phyloP scores from a whole-genome alignment of 805 yeast species.

The Naumovozyma castellii region DNA sequence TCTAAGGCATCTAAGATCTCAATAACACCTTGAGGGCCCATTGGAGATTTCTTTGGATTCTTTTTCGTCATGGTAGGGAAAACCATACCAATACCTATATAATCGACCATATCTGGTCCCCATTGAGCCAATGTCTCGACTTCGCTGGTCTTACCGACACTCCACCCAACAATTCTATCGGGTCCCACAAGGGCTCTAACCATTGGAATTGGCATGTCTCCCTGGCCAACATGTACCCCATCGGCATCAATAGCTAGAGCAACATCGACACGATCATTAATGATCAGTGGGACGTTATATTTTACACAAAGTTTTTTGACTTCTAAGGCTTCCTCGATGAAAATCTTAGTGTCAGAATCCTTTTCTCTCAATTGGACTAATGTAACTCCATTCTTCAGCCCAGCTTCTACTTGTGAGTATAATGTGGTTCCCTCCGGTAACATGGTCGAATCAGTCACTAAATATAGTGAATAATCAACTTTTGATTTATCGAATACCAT shows the following conservation, averaged over 20 bases:
- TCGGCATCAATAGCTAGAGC: slow-evolving; percentile 86
- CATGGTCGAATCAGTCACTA: slow-evolving; percentile 75
- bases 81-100: slow-evolving; percentile 77
- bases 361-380: slow-evolving; percentile 81
- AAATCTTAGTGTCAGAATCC: slow-evolving; percentile 53
- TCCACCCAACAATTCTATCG: slow-evolving; percentile 69
- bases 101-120: slow-evolving; percentile 45
- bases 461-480: slow-evolving; percentile 47
- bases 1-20: slow-evolving; percentile 41
- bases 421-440: slow-evolving; percentile 52
- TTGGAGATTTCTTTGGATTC: slow-evolving; percentile 41
- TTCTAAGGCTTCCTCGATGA: slow-evolving; percentile 49
- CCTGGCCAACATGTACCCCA: slow-evolving; percentile 90
- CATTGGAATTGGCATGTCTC: slow-evolving; percentile 52
- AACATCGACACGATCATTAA: slow-evolving; percentile 80
- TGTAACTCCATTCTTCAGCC: slow-evolving; percentile 67
- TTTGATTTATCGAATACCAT: slow-evolving; percentile 17
- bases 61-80: slow-evolving; percentile 68
- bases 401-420: slow-evolving; percentile 49
- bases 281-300: slow-evolving; percentile 63
- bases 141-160: slow-evolving; percentile 55
- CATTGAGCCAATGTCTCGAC: slow-evolving; percentile 23
- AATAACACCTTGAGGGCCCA: slow-evolving; percentile 64
- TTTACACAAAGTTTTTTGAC: slow-evolving; percentile 54
- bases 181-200: slow-evolving; percentile 63